Evolutionary conservation across 345 rosid genomes (phyloP), one percentile per base, ranked within the genome.

Genomic region (Aquilaria yunnanensis): DNA sequence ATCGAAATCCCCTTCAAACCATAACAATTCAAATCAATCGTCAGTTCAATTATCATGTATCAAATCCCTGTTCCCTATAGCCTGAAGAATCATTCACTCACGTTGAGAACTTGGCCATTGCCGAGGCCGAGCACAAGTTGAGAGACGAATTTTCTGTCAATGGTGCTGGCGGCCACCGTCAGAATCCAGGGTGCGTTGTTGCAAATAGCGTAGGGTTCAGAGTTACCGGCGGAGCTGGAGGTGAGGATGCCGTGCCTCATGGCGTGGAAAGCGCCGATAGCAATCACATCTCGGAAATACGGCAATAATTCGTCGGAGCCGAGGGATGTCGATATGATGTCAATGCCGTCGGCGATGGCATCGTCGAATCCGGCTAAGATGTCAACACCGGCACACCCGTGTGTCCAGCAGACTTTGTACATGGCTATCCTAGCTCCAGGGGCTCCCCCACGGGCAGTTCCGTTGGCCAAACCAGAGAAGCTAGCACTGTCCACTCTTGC

Each of bases 321-420:
- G 9, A 70, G 41, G 10, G 74, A 60, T 9, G 66, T 8, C 0
- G 75, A 68, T 56, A 71, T 54, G 4, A 53, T 33, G 54, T 62
- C 66, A 2, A 67, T 66, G n/a, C 77, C 71, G 11, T 72, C 71
- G 0, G 63, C 70, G 2, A 75, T 72, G 30, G 83, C 80, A 47
- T 79, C 80, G 32, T 79, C 80, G 57, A 65, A 79, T 5, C 78
- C 76, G 0, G 80, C 76, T 0, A 79, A 72, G 5, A 79, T 65
- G 60, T 75, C 83, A 0, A 70, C 76, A 4, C 10, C 23, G 10
- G 7, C 12, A 52, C 80, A 75, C 5, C 76, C 83, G 6, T 6
- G 52, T 1, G 47, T 6, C 80, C 76, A 73, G 50, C 80, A 79
- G 4, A 73, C 73, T 69, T 75, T 75, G 70, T 79, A 79, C 12